Evolutionary conservation across 2,329 filamentous ascomycete genomes (phyloP).

Genomic region (Pyrenochaeta sp.): DNA sequence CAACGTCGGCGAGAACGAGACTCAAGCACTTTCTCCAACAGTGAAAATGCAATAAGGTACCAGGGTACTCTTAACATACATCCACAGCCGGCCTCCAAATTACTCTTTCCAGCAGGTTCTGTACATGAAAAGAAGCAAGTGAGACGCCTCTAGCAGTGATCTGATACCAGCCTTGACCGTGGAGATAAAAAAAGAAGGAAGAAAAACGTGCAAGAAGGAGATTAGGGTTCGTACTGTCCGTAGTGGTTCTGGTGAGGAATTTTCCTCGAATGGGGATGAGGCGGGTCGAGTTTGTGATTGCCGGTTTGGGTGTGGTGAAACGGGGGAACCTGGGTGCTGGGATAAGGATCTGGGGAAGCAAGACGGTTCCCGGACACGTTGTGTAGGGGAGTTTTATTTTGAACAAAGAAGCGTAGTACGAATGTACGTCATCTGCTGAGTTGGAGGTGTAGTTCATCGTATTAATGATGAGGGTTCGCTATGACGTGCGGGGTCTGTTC

Average conservation of each 20-base stretch:
- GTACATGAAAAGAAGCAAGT: slow-evolving; percentile 10
- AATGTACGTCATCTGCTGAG: background rate
- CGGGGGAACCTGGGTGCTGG: background rate
- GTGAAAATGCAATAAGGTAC: slow-evolving; percentile 21
- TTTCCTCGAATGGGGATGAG: slow-evolving; percentile 15
- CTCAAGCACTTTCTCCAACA: slow-evolving; percentile 1
- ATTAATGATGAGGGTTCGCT: background rate
- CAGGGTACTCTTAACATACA: slow-evolving; percentile 31
- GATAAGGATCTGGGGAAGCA: background rate
- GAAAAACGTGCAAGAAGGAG: slow-evolving; percentile 4
- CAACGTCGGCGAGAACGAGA: slow-evolving; percentile 2
- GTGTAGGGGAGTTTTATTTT: background rate
- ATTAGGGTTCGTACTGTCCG: slow-evolving; percentile 3
- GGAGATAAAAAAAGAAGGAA: no score
- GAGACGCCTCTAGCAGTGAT: slow-evolving; percentile 14
- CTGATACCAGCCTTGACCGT: slow-evolving; percentile 9
- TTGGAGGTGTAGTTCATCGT: background rate
- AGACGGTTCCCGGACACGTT: background rate
- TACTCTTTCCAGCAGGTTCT: slow-evolving; percentile 20
- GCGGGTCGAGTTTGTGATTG: slow-evolving; percentile 2
- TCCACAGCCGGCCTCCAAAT: slow-evolving; percentile 16
- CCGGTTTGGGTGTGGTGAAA: slow-evolving; percentile 15
- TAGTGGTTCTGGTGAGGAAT: background rate
- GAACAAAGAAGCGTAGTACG: background rate
- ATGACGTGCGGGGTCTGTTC: background rate